Evolutionary conservation across 2,329 filamentous ascomycete genomes (phyloP).

Genomic region (Arthrobotrys megalospora): DNA sequence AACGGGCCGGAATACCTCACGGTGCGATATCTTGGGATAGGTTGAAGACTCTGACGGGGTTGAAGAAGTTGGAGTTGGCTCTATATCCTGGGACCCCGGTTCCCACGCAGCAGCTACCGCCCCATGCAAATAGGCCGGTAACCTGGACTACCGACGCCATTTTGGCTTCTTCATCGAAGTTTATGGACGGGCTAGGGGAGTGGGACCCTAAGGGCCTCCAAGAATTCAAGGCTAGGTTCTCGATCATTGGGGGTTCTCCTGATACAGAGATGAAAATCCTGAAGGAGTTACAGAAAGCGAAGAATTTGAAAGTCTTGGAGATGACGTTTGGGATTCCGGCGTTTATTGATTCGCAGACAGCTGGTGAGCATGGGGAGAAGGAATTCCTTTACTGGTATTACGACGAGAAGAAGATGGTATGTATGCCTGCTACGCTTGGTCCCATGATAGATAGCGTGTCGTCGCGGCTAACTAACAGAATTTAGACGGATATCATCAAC

Average conservation of each 20-base stretch:
- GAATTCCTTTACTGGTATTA: conserved; percentile 32
- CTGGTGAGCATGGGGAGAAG: background rate
- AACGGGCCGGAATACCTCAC: background rate
- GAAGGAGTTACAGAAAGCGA: conserved; percentile 12
- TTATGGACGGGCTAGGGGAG: background rate
- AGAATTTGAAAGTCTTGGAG: conserved; percentile 24
- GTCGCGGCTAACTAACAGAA: conserved; percentile 2
- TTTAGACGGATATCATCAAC: conserved; percentile 23
- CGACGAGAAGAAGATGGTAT: conserved; percentile 40
- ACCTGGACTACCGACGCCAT: background rate
- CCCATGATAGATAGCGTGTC: background rate
- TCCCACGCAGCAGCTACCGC: background rate
- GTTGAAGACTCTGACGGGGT: background rate
- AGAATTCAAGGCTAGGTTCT: conserved; percentile 37
- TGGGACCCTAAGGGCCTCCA: conserved; percentile 32
- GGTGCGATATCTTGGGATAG: background rate
- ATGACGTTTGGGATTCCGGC: conserved; percentile 30
- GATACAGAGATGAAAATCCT: background rate
- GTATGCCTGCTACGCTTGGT: background rate
- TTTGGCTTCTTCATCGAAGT: background rate
- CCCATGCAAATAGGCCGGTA: background rate
- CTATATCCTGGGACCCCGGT: background rate
- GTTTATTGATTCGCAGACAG: background rate
- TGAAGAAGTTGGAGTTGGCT: conserved; percentile 36
- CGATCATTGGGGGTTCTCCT: background rate